Percentiles rank a stretch among this genome's conserved stretches.
Evolutionary conservation across 2,329 filamentous ascomycete species (phyloP).

Genomic region (Cladosporium phlei): DNA sequence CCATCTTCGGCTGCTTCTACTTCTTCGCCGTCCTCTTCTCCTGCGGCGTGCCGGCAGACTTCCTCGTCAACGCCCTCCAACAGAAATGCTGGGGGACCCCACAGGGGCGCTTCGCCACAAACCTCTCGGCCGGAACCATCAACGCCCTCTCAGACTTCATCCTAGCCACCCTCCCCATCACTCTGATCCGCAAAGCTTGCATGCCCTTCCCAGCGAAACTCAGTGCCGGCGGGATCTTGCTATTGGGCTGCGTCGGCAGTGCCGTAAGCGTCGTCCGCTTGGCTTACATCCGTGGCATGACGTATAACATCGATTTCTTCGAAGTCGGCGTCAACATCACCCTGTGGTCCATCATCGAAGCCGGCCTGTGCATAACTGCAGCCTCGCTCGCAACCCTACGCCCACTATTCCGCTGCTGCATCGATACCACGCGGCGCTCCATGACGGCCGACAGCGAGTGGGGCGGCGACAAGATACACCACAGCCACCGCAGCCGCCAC

Average conservation of each 20-base stretch:
- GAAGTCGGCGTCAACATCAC: constrained; percentile 23
- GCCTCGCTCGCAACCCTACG: constrained; percentile 31
- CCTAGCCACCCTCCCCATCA: constrained; percentile 37
- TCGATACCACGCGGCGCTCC: constrained; percentile 8
- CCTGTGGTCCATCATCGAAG: constrained; percentile 32
- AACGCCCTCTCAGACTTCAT: constrained; percentile 35
- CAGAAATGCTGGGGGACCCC: constrained; percentile 19
- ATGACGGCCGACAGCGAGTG: not conserved
- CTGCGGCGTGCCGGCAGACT: constrained; percentile 27
- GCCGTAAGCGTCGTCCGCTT: constrained; percentile 24
- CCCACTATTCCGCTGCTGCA: constrained; percentile 27
- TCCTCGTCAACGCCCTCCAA: constrained; percentile 18
- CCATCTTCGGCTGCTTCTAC: constrained; percentile 34
- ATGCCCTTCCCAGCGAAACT: constrained; percentile 39
- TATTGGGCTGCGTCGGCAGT: constrained; percentile 31
- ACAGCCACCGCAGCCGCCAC: too few species aligned
- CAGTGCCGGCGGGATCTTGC: constrained; percentile 38
- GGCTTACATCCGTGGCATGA: constrained; percentile 21
- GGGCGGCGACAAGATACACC: too few species aligned
- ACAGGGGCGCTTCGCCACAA: constrained; percentile 18
- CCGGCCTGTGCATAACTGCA: constrained; percentile 33
- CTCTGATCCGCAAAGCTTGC: constrained; percentile 37
- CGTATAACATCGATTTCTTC: constrained; percentile 22
- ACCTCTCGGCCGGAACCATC: constrained; percentile 26
- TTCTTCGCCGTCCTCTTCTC: constrained; percentile 28